Base-by-base conservation (phyloP, 176 grass and related monocot species). In the Phragmites australis region DNA sequence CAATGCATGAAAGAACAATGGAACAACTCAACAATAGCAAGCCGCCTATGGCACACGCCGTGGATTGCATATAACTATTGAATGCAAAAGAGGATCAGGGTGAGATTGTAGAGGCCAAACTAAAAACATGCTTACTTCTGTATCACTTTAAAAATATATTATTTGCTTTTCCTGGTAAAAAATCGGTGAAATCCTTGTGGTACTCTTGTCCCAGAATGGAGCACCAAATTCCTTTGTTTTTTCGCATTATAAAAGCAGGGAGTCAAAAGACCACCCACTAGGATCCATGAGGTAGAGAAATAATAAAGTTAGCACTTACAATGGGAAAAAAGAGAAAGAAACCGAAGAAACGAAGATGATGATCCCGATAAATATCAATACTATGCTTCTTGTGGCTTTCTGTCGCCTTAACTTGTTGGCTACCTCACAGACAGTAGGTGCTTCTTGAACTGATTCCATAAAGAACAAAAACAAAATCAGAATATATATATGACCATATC, bases 331-430 rank as follows among this genome's bases (percentile, higher is more conserved):
- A 76, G 65, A 30, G 21, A 88, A 45, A 84, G 91, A 97, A 82
- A 82, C 85, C 6, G 78, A 78, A 69, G 71, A 90, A 26, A 88
- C 57, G 32, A 88, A 79, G 50, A 77, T 79, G 26, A 92, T 27
- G 80, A 78, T 83, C 63, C 87, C 94, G 40, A 84, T 9, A 25
- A 80, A 94, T 60, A 87, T 65, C 47, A 85, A 65, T 34, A 82
- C 8, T 82, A 94, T 94, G 76, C 65, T 90, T 83, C 49, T 45
- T 65, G 70, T 85, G 37, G 87, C 89, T 82, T 89, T 94, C 50
- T 71, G 87, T 32, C 83, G 83, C 83, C 94, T 77, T 74, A 67
- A 48, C 56, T 46, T 86, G n/a, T 88, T 82, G 31, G 51, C 18
- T 67, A 55, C 55, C 47, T 87, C 58, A 76, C 34, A 53, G 15